Evolutionary conservation across 1,139 yeast genomes (phyloP).

Genomic region (Candida sp.): DNA sequence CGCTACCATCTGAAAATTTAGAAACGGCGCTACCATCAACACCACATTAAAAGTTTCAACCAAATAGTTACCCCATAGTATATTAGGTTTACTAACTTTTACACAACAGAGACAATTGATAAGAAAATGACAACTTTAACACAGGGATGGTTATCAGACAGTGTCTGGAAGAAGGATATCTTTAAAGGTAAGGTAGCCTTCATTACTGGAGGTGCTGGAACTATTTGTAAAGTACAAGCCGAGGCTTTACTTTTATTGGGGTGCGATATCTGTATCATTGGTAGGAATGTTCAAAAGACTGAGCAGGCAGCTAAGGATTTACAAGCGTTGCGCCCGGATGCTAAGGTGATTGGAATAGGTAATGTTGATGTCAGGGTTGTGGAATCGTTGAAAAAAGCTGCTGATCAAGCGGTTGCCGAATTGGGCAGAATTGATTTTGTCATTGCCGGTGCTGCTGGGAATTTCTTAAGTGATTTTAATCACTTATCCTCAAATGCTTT

Average conservation of each 20-base stretch:
- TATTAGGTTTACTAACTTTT: not conserved
- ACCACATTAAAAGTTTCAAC: too few relatives aligned
- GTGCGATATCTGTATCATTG: slow-evolving; percentile 82
- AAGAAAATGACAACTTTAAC: slow-evolving; percentile 12
- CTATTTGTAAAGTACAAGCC: slow-evolving; percentile 83
- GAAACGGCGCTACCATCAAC: not conserved
- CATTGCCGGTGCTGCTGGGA: slow-evolving; percentile 96
- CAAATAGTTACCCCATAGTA: not conserved
- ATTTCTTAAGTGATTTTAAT: slow-evolving; percentile 77
- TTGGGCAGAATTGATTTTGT: slow-evolving; percentile 80
- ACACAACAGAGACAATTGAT: not conserved
- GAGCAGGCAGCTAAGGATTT: slow-evolving; percentile 67
- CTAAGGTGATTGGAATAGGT: slow-evolving; percentile 66
- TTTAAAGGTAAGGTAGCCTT: slow-evolving; percentile 84
- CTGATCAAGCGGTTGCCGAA: slow-evolving; percentile 54
- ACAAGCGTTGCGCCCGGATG: slow-evolving; percentile 48
- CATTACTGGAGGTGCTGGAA: slow-evolving; percentile 94
- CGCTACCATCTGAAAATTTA: not conserved
- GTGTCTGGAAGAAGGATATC: slow-evolving; percentile 52
- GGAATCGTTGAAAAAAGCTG: slow-evolving; percentile 57
- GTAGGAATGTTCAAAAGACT: slow-evolving; percentile 69
- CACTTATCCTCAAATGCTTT: slow-evolving; percentile 82
- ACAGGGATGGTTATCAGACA: slow-evolving; percentile 20
- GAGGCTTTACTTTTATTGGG: slow-evolving; percentile 82
- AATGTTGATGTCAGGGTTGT: slow-evolving; percentile 76